These are phyloP conservation scores for Geotrichum klebahnii DNA, from an alignment of 1,139 yeast genomes.

Conservation along the genomic window DNA sequence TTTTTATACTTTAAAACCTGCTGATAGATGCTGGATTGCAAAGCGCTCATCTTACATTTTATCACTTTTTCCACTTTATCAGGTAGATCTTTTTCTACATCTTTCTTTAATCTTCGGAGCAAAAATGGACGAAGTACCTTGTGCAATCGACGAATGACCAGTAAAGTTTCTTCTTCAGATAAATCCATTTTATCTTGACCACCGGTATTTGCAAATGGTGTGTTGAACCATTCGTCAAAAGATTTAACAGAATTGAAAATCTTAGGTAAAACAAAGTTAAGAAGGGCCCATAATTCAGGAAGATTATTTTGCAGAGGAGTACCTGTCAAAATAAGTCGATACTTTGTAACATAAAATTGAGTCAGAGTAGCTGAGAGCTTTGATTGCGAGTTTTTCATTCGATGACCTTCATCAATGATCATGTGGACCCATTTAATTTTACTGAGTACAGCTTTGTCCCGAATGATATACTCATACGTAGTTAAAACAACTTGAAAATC, in stretches of 20 bases:
- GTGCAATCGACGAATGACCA: constrained; percentile 91
- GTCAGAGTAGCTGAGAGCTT: constrained; percentile 81
- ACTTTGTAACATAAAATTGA: constrained; percentile 74
- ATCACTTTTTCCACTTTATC: constrained; percentile 92
- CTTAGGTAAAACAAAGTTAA: constrained; percentile 90
- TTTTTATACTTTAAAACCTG: constrained; percentile 90
- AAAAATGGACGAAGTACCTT: constrained; percentile 93
- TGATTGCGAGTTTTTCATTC: constrained; percentile 92
- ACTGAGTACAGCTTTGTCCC: constrained; percentile 75
- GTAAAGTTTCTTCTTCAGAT: constrained; percentile 92
- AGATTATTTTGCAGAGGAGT: constrained; percentile 94
- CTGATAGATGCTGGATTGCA: constrained; percentile 76
- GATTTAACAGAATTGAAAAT: constrained; percentile 97
- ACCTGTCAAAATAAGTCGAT: constrained; percentile 90
- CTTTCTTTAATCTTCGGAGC: constrained; percentile 89
- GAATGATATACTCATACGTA: constrained; percentile 67
- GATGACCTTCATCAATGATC: constrained; percentile 98
- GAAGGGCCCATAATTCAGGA: constrained; percentile 95
- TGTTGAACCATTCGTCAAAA: constrained; percentile 97
- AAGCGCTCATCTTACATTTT: constrained; percentile 88
- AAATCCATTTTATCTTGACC: constrained; percentile 88
- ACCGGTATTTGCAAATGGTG: constrained; percentile 96
- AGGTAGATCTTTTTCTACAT: constrained; percentile 94
- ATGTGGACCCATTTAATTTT: constrained; percentile 88
- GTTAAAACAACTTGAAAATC: constrained; percentile 88